Conservation (phyloP, 805 yeast species). For the Nakazawaea populi region DNA sequence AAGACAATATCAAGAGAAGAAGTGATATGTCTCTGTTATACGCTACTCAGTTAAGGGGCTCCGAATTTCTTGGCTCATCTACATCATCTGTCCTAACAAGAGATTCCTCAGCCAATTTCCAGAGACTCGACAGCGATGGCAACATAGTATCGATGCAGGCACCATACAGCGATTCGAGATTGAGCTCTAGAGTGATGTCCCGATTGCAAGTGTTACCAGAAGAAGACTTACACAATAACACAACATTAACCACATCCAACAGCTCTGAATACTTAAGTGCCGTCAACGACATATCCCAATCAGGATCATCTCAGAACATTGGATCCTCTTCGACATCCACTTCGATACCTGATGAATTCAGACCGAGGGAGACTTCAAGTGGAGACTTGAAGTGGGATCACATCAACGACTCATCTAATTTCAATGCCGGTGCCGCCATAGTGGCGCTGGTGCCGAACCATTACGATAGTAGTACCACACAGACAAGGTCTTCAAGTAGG, state of each 20-base stretch:
- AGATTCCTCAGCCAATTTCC: slow-evolving; percentile 29
- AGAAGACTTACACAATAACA: slow-evolving; percentile 13
- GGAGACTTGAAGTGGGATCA: slow-evolving; percentile 26
- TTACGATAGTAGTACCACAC: not conserved
- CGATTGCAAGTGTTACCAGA: slow-evolving; percentile 25
- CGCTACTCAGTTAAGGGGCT: slow-evolving; percentile 15
- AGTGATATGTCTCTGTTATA: slow-evolving; percentile 23
- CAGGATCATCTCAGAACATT: slow-evolving; percentile 4
- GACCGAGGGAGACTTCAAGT: slow-evolving; percentile 17
- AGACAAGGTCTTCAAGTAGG: slow-evolving; percentile 1
- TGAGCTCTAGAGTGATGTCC: slow-evolving; percentile 4
- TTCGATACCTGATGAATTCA: slow-evolving; percentile 23
- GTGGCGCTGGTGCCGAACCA: not conserved
- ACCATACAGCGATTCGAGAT: slow-evolving; percentile 6
- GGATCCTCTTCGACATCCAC: not conserved
- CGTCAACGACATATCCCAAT: slow-evolving; percentile 3
- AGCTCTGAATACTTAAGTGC: slow-evolving; percentile 2
- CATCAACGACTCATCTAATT: slow-evolving; percentile 3
- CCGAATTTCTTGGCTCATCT: slow-evolving; percentile 19
- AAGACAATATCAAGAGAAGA: slow-evolving; percentile 34
- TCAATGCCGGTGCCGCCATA: not conserved
- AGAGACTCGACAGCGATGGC: slow-evolving; percentile 39
- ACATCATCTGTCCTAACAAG: slow-evolving; percentile 16
- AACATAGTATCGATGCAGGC: slow-evolving; percentile 26
- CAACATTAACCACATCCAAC: not conserved